Conservation (phyloP, 768 basidiomycete genomes). For the Boletus patriciae region DNA sequence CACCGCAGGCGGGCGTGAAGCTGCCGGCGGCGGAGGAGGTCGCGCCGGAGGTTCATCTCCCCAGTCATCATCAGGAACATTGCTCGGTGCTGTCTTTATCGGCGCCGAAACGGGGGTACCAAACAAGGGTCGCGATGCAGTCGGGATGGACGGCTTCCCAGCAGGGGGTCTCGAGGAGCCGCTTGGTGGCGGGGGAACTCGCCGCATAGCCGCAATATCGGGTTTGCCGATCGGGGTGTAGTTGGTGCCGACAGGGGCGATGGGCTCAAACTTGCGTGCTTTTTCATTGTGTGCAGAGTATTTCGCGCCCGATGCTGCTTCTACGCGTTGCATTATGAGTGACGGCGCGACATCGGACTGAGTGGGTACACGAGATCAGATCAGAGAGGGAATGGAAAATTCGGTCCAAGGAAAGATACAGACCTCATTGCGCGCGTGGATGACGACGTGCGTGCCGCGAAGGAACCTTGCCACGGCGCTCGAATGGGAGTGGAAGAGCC, state of each 20-base stretch:
- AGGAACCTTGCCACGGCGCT: constrained; percentile 77
- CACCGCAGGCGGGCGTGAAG: constrained; percentile 49
- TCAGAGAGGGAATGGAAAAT: not conserved
- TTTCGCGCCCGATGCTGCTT: constrained; percentile 85
- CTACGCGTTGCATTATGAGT: constrained; percentile 83
- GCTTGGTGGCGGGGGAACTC: constrained; percentile 37
- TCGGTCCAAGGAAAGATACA: constrained; percentile 19
- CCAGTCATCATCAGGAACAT: constrained; percentile 61
- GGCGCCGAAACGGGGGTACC: constrained; percentile 44
- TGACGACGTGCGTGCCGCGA: constrained; percentile 80
- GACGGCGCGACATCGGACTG: constrained; percentile 79
- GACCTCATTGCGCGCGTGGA: constrained; percentile 86
- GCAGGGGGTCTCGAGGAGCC: not conserved
- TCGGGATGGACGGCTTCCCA: constrained; percentile 36
- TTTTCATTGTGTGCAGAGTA: constrained; percentile 83
- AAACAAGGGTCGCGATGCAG: constrained; percentile 50
- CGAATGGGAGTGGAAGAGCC: constrained; percentile 88
- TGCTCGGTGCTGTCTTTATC: constrained; percentile 38
- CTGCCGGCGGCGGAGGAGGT: constrained; percentile 44
- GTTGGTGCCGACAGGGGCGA: constrained; percentile 75
- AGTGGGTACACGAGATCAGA: not conserved
- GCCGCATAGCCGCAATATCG: constrained; percentile 63
- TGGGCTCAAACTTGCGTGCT: constrained; percentile 72
- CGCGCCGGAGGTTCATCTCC: constrained; percentile 47
- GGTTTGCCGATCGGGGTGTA: constrained; percentile 76